phyloP scores from a whole-genome alignment of 1,139 yeast species.

The Saccharomyces hybrid region DNA sequence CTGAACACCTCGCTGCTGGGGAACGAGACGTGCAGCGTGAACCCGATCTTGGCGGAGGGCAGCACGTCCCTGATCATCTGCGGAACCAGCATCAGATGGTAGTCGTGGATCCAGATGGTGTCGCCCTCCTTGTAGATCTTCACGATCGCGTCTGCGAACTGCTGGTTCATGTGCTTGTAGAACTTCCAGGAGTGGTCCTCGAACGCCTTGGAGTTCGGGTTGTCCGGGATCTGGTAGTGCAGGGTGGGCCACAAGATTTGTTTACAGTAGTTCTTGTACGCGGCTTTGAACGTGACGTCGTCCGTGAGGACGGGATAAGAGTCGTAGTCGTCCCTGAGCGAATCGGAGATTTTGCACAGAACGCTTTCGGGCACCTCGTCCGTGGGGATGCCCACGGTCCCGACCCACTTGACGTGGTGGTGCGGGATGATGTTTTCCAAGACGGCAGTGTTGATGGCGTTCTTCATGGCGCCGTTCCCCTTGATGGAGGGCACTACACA shows the following conservation, averaged over 20 bases:
- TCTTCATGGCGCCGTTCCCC: slow-evolving; percentile 83
- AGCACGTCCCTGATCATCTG: slow-evolving; percentile 66
- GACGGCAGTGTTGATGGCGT: slow-evolving; percentile 67
- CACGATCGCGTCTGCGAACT: slow-evolving; percentile 70
- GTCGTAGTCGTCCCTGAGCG: slow-evolving; percentile 42
- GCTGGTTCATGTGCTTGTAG: slow-evolving; percentile 66
- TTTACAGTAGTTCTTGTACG: slow-evolving; percentile 82
- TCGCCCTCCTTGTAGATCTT: slow-evolving; percentile 60
- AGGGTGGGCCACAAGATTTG: slow-evolving; percentile 95
- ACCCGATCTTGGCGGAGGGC: slow-evolving; percentile 84
- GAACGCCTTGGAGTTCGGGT: slow-evolving; percentile 87
- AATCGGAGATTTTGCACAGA: slow-evolving; percentile 41
- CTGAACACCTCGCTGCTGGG: slow-evolving; percentile 95
- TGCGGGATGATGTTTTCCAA: slow-evolving; percentile 39
- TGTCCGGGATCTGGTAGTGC: slow-evolving; percentile 93
- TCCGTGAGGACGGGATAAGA: slow-evolving; percentile 65
- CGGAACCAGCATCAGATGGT: slow-evolving; percentile 82
- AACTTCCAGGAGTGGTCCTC: slow-evolving; percentile 93
- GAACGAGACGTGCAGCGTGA: slow-evolving; percentile 87
- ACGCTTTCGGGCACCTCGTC: slow-evolving; percentile 62
- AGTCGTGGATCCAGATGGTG: slow-evolving; percentile 87
- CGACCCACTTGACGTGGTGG: slow-evolving; percentile 64
- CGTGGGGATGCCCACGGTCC: slow-evolving; percentile 84
- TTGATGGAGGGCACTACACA: slow-evolving; percentile 56
- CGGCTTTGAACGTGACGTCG: slow-evolving; percentile 80